These are phyloP conservation scores for Leptographium galeiforme DNA, from an alignment of 2,329 filamentous ascomycete genomes.

Conservation along the genomic window DNA sequence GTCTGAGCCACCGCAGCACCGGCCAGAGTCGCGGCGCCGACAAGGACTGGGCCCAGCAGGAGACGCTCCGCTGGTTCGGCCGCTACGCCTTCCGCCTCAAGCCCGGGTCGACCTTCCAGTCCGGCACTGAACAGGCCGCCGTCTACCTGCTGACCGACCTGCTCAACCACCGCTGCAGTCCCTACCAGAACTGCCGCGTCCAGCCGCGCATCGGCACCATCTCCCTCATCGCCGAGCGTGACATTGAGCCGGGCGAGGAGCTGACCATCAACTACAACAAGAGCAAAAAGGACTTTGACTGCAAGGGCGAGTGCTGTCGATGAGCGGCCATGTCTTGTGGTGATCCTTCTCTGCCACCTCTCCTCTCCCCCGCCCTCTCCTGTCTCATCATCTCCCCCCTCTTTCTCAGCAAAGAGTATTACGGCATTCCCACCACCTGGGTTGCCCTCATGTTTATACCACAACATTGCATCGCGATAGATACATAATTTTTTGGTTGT, in stretches of 20 bases:
- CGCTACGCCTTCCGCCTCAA: conserved; percentile 13
- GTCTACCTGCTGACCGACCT: conserved; percentile 13
- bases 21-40: not conserved
- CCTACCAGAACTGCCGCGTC: conserved; percentile 16
- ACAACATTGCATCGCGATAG: not conserved
- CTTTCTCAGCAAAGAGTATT: not conserved
- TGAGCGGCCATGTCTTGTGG: not conserved
- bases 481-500: not conserved
- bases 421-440: too few relatives aligned
- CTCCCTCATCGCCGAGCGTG: conserved; percentile 13
- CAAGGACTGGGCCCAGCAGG: conserved; percentile 2
- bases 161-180: conserved; percentile 22
- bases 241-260: conserved; percentile 19
- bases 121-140: conserved; percentile 6
- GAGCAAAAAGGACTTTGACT: conserved; percentile 14
- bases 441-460: too few relatives aligned
- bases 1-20: not conserved
- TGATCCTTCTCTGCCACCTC: not conserved
- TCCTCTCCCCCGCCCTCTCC: not conserved
- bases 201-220: conserved; percentile 11
- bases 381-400: too few relatives aligned
- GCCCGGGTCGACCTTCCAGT: conserved; percentile 5
- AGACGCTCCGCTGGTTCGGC: conserved; percentile 11
- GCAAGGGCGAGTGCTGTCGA: conserved; percentile 14
- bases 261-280: conserved; percentile 24